These are phyloP conservation scores for Colletotrichum lupini DNA, from an alignment of 2,329 filamentous ascomycete species.

Conservation along the genomic window DNA sequence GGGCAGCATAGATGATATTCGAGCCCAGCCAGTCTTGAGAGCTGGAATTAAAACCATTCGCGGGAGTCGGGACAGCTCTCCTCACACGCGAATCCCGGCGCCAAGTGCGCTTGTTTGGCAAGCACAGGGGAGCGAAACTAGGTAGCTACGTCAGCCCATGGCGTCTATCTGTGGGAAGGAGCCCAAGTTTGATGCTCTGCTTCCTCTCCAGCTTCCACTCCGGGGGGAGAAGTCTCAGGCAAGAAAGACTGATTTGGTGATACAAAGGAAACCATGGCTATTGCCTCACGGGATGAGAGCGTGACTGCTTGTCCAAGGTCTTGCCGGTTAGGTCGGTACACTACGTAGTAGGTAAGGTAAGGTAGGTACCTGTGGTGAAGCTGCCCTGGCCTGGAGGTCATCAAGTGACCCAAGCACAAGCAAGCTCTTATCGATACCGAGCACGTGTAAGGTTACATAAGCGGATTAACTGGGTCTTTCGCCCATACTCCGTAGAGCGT, in stretches of 20 bases:
- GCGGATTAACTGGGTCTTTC: neutral
- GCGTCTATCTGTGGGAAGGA: neutral
- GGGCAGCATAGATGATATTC: neutral
- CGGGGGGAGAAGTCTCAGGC: neutral
- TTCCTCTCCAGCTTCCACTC: too few species aligned
- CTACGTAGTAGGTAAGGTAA: too few species aligned
- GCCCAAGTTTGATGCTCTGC: too few species aligned
- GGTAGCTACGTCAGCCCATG: neutral
- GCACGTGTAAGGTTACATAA: neutral
- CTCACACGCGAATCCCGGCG: neutral
- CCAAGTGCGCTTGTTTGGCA: neutral
- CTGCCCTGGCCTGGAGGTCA: neutral
- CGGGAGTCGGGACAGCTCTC: neutral
- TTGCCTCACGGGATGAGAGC: too few species aligned
- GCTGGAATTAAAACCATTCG: neutral
- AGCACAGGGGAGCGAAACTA: neutral
- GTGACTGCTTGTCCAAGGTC: too few species aligned
- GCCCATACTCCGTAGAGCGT: neutral
- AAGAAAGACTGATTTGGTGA: neutral
- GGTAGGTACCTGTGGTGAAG: neutral
- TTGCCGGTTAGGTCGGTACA: too few species aligned
- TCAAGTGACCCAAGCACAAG: neutral
- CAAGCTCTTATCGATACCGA: neutral
- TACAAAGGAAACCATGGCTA: neutral
- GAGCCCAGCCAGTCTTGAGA: neutral